Evolutionary conservation across 129 eudicot species (phyloP), one percentile per base, ranked within the genome.

Genomic region (Mikania micrantha): DNA sequence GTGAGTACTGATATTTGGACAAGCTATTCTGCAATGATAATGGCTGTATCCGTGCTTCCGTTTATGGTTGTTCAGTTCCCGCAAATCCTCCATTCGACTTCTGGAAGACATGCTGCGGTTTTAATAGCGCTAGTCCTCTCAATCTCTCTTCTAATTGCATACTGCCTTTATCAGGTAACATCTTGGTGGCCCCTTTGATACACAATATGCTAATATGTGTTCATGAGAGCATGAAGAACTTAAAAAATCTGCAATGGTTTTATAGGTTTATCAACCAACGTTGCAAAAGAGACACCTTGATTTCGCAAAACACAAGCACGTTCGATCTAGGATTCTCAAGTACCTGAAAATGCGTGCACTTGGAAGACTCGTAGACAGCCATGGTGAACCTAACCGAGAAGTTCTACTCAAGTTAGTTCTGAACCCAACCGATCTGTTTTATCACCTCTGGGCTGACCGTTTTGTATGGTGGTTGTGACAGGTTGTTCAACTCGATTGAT

Each of bases 231-330:
- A 32, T 50, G 20, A 28, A 32, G 48, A 60, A 4, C 13, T 52
- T 45, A 31, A 39, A 10, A 21, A n/a, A n/a, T 58, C 35, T 41
- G 36, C 38, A 62, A 49, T 11, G 39, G 20, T 77, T 20, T 47
- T 59, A 42, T 69, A 85, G 90, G 79, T 85, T 60, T 75, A 76
- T 40, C 77, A 85, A 64, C 86, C 86, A 2, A 75, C 82, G 73
- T 64, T 85, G 67, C 90, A 85, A 64, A 75, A 72, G 67, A 72
- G 96, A 64, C 79, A 74, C 44, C 82, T 90, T 68, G 90, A 81
- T 66, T 90, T 62, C 11, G 90, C 82, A 28, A 86, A 86, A 74
- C 90, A 90, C 71, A 90, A 86, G 71, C 94, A 82, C 40, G 78
- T 90, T 38, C 73, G 80, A 21, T 81, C 91, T 58, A 91, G 97